Percentiles rank a stretch among this genome's conserved stretches.
Evolutionary conservation across 768 basidiomycete species (phyloP).

Genomic region (Stropharia rugosoannulata): DNA sequence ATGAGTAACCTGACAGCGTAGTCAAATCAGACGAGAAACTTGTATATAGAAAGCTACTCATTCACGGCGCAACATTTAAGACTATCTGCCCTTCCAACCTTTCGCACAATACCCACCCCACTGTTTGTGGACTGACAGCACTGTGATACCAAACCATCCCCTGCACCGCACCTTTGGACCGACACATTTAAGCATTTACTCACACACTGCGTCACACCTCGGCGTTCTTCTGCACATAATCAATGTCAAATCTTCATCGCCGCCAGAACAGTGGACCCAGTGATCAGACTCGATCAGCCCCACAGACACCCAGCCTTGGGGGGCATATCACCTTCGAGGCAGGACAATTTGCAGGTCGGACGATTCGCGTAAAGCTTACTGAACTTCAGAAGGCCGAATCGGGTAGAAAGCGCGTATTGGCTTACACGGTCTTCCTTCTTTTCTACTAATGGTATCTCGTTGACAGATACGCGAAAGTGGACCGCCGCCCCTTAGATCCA

Average conservation of each 20-base stretch:
- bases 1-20: constrained; percentile 1
- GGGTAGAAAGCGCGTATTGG: constrained; percentile 55
- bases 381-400: constrained; percentile 69
- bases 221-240: constrained; percentile 24
- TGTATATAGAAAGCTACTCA: constrained; percentile 7
- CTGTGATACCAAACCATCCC: not conserved
- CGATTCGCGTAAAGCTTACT: constrained; percentile 50
- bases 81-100: constrained; percentile 3
- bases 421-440: constrained; percentile 2
- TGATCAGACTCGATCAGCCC: constrained; percentile 16
- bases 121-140: not conserved
- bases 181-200: constrained; percentile 8
- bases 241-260: constrained; percentile 26
- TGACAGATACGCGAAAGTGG: constrained; percentile 55
- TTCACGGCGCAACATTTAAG: not conserved
- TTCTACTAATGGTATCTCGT: not conserved
- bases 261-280: constrained; percentile 29
- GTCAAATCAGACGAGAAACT: not conserved
- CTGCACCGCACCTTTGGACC: constrained; percentile 8
- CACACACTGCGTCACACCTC: not conserved
- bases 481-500: constrained; percentile 69
- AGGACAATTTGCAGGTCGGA: constrained; percentile 52
- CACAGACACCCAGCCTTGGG: constrained; percentile 27
- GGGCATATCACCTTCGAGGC: constrained; percentile 44
- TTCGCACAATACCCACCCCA: not conserved